phyloP scores from a whole-genome alignment of 2,329 filamentous ascomycete genomes.

The Colletotrichum cuscutae region DNA sequence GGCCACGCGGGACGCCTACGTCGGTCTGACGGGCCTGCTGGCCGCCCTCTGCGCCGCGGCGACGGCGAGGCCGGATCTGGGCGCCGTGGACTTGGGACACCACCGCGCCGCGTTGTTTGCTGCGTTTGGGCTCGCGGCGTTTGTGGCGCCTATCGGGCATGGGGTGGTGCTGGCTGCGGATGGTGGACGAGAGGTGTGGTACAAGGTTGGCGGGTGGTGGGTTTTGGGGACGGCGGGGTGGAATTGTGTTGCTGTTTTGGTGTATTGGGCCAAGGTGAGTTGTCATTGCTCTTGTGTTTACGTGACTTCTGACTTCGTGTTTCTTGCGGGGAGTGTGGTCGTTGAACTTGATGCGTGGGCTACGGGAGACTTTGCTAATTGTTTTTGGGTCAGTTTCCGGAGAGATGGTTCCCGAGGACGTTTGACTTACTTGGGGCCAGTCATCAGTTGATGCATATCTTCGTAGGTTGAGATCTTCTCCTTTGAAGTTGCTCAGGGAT shows the following conservation, averaged over 20 bases:
- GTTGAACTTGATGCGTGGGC: too few species aligned
- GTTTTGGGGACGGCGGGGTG: conserved; percentile 19
- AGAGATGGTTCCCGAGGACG: conserved; percentile 51
- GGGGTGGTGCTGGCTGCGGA: not conserved
- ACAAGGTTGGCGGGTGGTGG: conserved; percentile 21
- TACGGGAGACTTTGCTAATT: not conserved
- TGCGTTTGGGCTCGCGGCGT: conserved; percentile 17
- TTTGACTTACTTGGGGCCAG: conserved; percentile 59
- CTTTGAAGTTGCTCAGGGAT: too few species aligned
- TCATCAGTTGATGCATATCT: conserved; percentile 60
- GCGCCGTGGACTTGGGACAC: conserved; percentile 31
- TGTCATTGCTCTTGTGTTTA: not conserved
- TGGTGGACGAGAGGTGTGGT: conserved; percentile 5
- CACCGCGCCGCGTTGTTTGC: conserved; percentile 29
- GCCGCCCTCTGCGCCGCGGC: conserved; percentile 47
- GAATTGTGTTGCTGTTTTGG: conserved; percentile 18
- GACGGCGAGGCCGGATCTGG: conserved; percentile 17
- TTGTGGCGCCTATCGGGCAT: conserved; percentile 27
- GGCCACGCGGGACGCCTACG: conserved; percentile 48
- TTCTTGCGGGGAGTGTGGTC: too few species aligned
- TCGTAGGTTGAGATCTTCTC: conserved; percentile 42
- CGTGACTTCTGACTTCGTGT: too few species aligned
- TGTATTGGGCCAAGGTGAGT: conserved; percentile 31
- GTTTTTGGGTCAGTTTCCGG: conserved; percentile 48
- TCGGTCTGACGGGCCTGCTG: conserved; percentile 46